A percentile compares a stretch with the other conserved stretches of the same genome.
Evolutionary conservation across 768 basidiomycete species (phyloP).

Genomic region (Boletus tomentosulus): DNA sequence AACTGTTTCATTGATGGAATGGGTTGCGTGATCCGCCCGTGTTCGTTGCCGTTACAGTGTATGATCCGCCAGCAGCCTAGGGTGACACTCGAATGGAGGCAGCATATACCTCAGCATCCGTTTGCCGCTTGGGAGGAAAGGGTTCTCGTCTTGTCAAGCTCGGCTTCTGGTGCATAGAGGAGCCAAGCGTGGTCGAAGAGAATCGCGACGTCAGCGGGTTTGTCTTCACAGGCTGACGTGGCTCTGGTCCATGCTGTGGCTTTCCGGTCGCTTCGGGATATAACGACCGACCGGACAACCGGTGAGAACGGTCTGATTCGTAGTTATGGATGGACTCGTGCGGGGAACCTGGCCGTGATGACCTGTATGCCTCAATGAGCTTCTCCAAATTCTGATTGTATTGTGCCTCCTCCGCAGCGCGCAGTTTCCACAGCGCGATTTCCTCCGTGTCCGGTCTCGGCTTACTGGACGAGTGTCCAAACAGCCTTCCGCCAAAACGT

Average conservation of each 20-base stretch:
- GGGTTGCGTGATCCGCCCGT: constrained; percentile 53
- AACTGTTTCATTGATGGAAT: constrained; percentile 41
- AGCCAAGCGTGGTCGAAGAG: constrained; percentile 44
- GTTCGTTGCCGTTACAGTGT: constrained; percentile 39
- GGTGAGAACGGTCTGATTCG: constrained; percentile 26
- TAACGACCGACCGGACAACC: constrained; percentile 48
- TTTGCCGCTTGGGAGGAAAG: constrained; percentile 30
- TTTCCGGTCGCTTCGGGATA: constrained; percentile 69
- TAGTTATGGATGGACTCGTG: constrained; percentile 24
- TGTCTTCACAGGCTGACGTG: constrained; percentile 65
- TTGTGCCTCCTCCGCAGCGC: constrained; percentile 48
- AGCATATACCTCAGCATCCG: constrained; percentile 62
- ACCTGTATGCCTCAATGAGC: constrained; percentile 44
- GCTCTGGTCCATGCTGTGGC: constrained; percentile 58
- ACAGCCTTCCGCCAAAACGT: constrained; percentile 55
- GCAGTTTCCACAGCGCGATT: constrained; percentile 47
- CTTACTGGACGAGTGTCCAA: constrained; percentile 41
- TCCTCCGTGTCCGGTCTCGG: constrained; percentile 37
- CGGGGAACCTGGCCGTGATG: constrained; percentile 40
- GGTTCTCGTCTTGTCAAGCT: constrained; percentile 27
- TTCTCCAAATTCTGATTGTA: constrained; percentile 49
- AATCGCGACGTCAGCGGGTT: constrained; percentile 44
- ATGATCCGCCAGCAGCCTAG: constrained; percentile 32
- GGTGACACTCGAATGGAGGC: constrained; percentile 40
- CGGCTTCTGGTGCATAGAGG: constrained; percentile 31